Evolutionary conservation across 2,329 filamentous ascomycete genomes (phyloP), one percentile per base, ranked within the genome.

Genomic region (Diaporthe sp.): DNA sequence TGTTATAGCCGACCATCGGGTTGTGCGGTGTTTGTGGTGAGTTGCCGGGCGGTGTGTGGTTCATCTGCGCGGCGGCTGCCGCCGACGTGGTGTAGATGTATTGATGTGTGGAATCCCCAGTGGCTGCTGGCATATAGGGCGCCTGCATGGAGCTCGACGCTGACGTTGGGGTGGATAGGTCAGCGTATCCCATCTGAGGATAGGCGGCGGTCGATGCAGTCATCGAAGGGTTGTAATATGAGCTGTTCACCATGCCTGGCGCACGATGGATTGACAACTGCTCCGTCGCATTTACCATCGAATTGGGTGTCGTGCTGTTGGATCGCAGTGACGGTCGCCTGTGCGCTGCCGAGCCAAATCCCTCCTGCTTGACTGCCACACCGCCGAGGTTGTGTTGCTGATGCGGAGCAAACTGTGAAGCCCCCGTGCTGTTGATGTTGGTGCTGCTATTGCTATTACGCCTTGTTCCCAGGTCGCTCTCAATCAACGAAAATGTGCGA

Each of bases 401-500:
- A 15, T 58, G 59, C 7, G 37, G 35, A 10, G 39, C n/a, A 32
- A 37, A 59, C 0, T 75, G 71, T 35, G 59, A 42, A 6, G 53
- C 39, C 74, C 76, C 4, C 59, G 61, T 25, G 65, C 3, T 37
- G 30, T 19, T 51, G 30, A 2, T n/a, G 58, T n/a, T 37, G 55
- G 10, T 44, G 4, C 4, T 63, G 50, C n/a, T 53, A n/a, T 30
- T 53, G 51, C 8, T 56, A 9, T 35, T 56, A 15, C 82, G 77
- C 59, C 83, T 84, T 53, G 81, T 81, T 53, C 79, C 77, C 83
- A 88, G 87, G 70, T 88, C 88, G 68, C 84, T 83, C 72, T 89
- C 85, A 72, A 91, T 90, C 83, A 86, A 88, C 19, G 81, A 79
- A 44, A 90, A 85, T 1, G 88, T 90, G 6, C 85, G 85, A 30